phyloP scores from a whole-genome alignment of 2,329 filamentous ascomycete genomes.

The Verticillium klebahnii region DNA sequence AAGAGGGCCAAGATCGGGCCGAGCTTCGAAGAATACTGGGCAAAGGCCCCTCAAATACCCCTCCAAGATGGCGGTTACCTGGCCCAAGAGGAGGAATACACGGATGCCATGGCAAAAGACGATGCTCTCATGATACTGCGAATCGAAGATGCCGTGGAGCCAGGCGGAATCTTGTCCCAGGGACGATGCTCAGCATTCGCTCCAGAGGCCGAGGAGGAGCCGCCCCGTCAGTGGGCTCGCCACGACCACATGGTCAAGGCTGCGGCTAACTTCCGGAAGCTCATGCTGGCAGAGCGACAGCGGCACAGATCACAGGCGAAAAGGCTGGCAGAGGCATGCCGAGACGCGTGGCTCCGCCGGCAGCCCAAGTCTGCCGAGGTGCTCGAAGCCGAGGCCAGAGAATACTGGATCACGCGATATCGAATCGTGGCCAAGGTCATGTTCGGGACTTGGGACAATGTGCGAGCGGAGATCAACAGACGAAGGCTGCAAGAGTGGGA shows the following conservation, averaged over 20 bases:
- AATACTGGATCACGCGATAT: conserved; percentile 63
- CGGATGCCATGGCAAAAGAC: conserved; percentile 55
- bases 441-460: conserved; percentile 59
- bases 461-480: conserved; percentile 56
- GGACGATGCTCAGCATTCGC: conserved; percentile 68
- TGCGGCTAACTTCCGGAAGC: conserved; percentile 71
- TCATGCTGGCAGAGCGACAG: conserved; percentile 75
- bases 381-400: conserved; percentile 71
- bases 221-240: conserved; percentile 77
- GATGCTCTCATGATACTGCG: conserved; percentile 68
- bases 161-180: conserved; percentile 69
- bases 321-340: conserved; percentile 70
- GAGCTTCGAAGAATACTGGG: conserved; percentile 55
- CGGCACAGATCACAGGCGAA: conserved; percentile 75
- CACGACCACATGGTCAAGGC: conserved; percentile 80
- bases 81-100: conserved; percentile 54
- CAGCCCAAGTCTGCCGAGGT: conserved; percentile 77
- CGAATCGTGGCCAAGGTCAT: conserved; percentile 61
- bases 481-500: conserved; percentile 58
- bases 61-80: conserved; percentile 56
- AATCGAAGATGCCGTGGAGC: conserved; percentile 67
- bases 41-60: conserved; percentile 43
- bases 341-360: conserved; percentile 68
- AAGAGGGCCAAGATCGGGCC: conserved; percentile 47
- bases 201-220: conserved; percentile 69